Evolutionary conservation across 352 stramenopile species (phyloP).

Genomic region (Phytophthora gonapodyides): DNA sequence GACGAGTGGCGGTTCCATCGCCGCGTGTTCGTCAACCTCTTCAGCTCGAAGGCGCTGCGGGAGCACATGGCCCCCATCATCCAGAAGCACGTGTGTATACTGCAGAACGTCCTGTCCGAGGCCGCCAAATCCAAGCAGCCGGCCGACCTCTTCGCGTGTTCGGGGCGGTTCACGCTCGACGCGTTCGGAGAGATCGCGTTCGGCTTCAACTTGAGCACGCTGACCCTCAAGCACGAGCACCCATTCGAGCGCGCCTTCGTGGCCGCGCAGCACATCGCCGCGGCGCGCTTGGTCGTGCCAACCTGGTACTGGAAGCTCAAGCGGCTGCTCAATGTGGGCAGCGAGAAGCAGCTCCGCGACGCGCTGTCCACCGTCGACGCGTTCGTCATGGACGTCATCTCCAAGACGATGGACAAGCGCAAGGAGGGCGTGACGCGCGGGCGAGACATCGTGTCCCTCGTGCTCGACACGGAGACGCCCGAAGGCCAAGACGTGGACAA

Average conservation of each 20-base stretch:
- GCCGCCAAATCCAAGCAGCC: constrained; percentile 1
- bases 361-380: constrained; percentile 20
- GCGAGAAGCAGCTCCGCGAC: constrained; percentile 25
- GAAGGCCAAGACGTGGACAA: constrained; percentile 32
- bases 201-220: constrained; percentile 35
- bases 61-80: constrained; percentile 56
- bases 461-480: constrained; percentile 29
- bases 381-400: constrained; percentile 39
- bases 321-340: constrained; percentile 40
- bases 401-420: constrained; percentile 30
- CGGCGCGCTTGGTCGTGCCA: constrained; percentile 22
- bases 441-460: constrained; percentile 39
- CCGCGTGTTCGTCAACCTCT: constrained; percentile 88
- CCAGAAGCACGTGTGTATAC: constrained; percentile 39
- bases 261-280: constrained; percentile 28
- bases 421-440: constrained; percentile 8
- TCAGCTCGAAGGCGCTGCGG: constrained; percentile 57
- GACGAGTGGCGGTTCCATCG: constrained; percentile 71
- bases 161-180: constrained; percentile 39
- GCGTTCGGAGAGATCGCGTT: constrained; percentile 44
- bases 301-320: constrained; percentile 46
- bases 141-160: constrained; percentile 31
- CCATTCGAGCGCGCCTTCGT: constrained; percentile 41
- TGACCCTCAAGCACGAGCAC: constrained; percentile 30
- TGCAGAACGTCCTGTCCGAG: constrained; percentile 32